Base-by-base conservation (phyloP, 2,329 filamentous ascomycete genomes). In the Cercospora zeae-maydis region DNA sequence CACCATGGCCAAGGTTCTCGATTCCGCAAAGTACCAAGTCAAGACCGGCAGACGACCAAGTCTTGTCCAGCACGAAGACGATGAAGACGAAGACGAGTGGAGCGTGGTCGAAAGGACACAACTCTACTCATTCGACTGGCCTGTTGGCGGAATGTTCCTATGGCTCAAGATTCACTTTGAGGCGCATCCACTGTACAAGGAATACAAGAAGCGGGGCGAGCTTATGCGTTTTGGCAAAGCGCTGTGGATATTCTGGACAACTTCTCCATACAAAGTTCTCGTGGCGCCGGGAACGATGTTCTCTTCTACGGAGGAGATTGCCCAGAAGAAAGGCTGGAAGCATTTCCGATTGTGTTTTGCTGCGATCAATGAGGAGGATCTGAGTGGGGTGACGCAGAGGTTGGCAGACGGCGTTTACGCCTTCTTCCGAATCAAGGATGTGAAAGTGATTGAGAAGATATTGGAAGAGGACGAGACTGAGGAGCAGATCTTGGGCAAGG, bases 131-230 rank as follows among this genome's bases (percentile, higher is more conserved):
- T 96, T 96, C 73, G 78, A 84, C 69, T 92, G 90, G 83, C 92
- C 93, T 0, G 85, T 89, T 30, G 93, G 88, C 36, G 93, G 93
- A 73, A 97, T 97, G 92, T 97, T 96, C 75, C 77, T 96, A 61
- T 97, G 93, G 93, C 71, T 96, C 3, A 83, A 85, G 61, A 78
- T 95, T 64, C 82, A 86, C 73, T 89, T 92, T 70, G 84, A 88
- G 59, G 80, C 81, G 1, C 92, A 96, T 73, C 91, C 91, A 11
- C 81, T 96, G 13, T 87, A 81, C 74, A 75, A 76, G 27, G 74
- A 79, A 45, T 75, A 84, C 37, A 78, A 89, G 19, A 69, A 67
- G 8, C 58, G 68, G 11, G 59, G 51, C 11, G 37, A 63, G 16
- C 60, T 56, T 47, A 74, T 83, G 9, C 78, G 81, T 24, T 81